Base-by-base conservation (phyloP, 495 filamentous ascomycete species). In the Physcia stellaris region DNA sequence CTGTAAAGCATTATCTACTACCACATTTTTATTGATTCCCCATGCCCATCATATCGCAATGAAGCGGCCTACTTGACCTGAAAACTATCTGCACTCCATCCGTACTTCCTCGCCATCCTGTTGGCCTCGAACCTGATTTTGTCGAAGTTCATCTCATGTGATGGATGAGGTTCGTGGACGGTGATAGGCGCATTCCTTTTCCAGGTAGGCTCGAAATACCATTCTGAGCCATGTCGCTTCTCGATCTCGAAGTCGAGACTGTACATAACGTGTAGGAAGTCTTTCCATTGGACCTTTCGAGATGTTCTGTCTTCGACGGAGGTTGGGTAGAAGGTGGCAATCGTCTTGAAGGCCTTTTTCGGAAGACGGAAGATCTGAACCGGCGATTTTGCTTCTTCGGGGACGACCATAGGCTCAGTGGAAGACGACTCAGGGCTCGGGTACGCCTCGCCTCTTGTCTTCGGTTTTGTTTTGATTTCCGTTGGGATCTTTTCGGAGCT, bases 101-200 rank as follows among this genome's bases (percentile, higher is more conserved):
- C 34, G 27, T 37, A 37, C 34, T 37, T 37, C 17, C 34, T 37
- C 4, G 34, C 17, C 34, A 37, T 37, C 17, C 34, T 37, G 3
- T 22, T 23, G 2, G 34, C 34, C 18, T 37, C 34, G 19, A 37
- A 37, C 21, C 34, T 37, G 18, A 37, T 37, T 17, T 23, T 24
- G 12, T 37, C 34, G 12, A 37, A 37, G 21, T 11, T 22, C 34
- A 37, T 37, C 12, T 37, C 34, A 24, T 37, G 34, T 12, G 34
- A 37, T 2, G 34, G 34, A 24, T 37, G 34, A 37, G 34, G 34
- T n/a, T 37, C 34, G 12, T 37, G 34, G 16, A 37, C 18, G 2
- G 34, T 37, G 34, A 37, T 37, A 6, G 34, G 34, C 6, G 34
- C 34, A 17, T 37, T 24, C 7, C 34, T 20, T 24, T 37, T 37